Percentiles rank a stretch among this genome's conserved stretches.
Evolutionary conservation across 164 flowering plant genomes (phyloP).

Genomic region (Vitis rupestris): DNA sequence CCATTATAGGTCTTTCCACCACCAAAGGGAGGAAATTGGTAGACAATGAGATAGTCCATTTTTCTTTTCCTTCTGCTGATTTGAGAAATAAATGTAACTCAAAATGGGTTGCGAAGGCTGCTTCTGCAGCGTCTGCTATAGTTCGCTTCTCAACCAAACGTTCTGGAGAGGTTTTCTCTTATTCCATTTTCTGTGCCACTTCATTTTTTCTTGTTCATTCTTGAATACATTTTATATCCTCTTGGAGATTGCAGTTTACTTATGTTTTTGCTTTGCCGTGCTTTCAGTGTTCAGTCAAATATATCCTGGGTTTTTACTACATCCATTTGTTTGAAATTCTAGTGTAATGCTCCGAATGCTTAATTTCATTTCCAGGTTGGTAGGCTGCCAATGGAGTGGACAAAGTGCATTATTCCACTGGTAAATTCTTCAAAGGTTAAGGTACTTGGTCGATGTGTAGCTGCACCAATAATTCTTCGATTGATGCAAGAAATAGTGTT

Average conservation of each 20-base stretch:
- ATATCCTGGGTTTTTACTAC: background rate
- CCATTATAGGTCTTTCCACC: constrained; percentile 53
- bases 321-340: background rate
- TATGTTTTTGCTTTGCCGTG: background rate
- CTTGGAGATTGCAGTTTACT: background rate
- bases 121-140: constrained; percentile 33
- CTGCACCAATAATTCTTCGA: constrained; percentile 39
- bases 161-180: constrained; percentile 55
- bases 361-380: constrained; percentile 53
- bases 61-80: constrained; percentile 36
- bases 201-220: background rate
- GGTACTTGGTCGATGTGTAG: constrained; percentile 53
- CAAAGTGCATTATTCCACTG: constrained; percentile 59
- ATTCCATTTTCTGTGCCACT: background rate
- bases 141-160: constrained; percentile 77
- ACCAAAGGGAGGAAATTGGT: constrained; percentile 56
- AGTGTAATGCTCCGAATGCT: background rate
- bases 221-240: too few relatives aligned
- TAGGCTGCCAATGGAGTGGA: constrained; percentile 77
- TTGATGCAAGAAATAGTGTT: constrained; percentile 65
- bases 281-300: background rate
- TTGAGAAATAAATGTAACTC: constrained; percentile 5
- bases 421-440: constrained; percentile 60
- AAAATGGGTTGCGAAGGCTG: constrained; percentile 17
- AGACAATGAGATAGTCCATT: constrained; percentile 69